Percentiles rank a stretch among this genome's conserved stretches.
phyloP scores from a whole-genome alignment of 2,329 filamentous ascomycete species.

The Diaporthe caulivora region DNA sequence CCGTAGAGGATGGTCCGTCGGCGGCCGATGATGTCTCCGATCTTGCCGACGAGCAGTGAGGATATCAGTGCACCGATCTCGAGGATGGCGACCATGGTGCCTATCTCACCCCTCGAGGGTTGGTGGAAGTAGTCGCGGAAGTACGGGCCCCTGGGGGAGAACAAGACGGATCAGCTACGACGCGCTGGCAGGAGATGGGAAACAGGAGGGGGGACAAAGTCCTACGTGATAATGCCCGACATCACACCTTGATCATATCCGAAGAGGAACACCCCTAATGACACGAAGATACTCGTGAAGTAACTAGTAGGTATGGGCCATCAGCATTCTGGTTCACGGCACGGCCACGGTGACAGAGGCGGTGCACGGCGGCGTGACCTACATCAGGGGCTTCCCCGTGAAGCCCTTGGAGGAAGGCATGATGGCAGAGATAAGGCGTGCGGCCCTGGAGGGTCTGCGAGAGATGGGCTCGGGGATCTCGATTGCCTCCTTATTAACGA shows the following conservation, averaged over 20 bases:
- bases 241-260: conserved; percentile 93
- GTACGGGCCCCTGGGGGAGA: conserved; percentile 75
- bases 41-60: conserved; percentile 85
- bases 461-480: conserved; percentile 78
- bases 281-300: conserved; percentile 93
- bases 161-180: conserved; percentile 16
- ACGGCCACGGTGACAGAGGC: conserved; percentile 12
- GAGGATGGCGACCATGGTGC: conserved; percentile 97
- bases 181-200: conserved; percentile 42
- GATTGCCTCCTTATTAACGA: conserved; percentile 81
- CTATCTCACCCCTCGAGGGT: conserved; percentile 87
- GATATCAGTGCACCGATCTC: conserved; percentile 94
- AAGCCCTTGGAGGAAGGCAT: conserved; percentile 93
- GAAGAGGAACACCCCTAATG: conserved; percentile 87
- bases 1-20: conserved; percentile 93
- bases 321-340: conserved; percentile 26
- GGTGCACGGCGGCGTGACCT: conserved; percentile 49
- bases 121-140: conserved; percentile 95
- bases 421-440: conserved; percentile 82
- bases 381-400: conserved; percentile 95
- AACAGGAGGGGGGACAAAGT: conserved; percentile 30
- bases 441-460: conserved; percentile 72
- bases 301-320: conserved; percentile 68
- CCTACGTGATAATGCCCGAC: conserved; percentile 79
- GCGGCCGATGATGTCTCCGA: conserved; percentile 93